Base-by-base conservation (phyloP, 1,284 basidiomycete species). In the Cryptococcus sp. region DNA sequence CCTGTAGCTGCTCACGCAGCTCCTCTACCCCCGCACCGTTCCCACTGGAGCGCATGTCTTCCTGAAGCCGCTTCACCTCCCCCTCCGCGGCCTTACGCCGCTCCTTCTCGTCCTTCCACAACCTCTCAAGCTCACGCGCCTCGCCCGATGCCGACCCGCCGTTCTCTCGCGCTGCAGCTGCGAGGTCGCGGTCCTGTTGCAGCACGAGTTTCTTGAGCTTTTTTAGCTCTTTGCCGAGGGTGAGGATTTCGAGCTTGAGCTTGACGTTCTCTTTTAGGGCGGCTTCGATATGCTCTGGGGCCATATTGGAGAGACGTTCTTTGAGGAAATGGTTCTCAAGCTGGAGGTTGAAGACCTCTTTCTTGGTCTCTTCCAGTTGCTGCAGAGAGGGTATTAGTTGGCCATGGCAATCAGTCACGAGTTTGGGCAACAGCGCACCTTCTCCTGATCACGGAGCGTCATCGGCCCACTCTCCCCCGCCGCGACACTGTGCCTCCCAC, bases 281-380 rank as follows among this genome's bases (percentile, higher is more conserved):
- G 6, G 87, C 86, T 69, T 95, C 88, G 73, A 94, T 87, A 67
- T 94, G 89, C 72, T 95, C 92, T 0, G 92, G 91, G 0, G 91
- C 89, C 57, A 93, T 85, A 67, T 88, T 85, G 1, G 73, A 70
- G 15, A 96, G 83, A 33, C 90, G 87, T 69, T 95, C 91, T 72
- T 95, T 90, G 49, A 94, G 83, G 72, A 95, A 94, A 73, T 93
- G 91, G 5, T 95, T 89, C 63, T 91, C 89, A 53, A 95, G 83
- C 73, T 96, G 94, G 71, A 96, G 86, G 68, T 88, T 89, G 78
- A 95, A 95, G 79, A 94, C 92, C 75, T 96, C 91, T 75, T 93
- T 94, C 80, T 94, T 94, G 66, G 93, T 82, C 61, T 86, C 86
- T 77, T 96, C 91, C 70, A 95, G 90, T 73, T 93, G 88, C 91